These are phyloP conservation scores for Incumbomyces lentus DNA, from an alignment of 2,329 filamentous ascomycete species.

Conservation along the genomic window DNA sequence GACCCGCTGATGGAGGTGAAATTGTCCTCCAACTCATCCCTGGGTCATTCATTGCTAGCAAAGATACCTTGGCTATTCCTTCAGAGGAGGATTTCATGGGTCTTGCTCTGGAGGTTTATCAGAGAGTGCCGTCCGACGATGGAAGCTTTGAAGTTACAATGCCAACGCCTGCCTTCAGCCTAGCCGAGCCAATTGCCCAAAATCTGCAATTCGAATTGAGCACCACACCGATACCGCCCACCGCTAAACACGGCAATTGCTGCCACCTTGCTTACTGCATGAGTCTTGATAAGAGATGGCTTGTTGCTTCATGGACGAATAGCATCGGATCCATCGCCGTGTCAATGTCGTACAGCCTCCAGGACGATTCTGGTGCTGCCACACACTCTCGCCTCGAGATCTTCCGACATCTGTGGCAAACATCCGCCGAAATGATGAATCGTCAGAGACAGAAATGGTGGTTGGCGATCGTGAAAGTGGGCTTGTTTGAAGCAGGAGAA, in stretches of 20 bases:
- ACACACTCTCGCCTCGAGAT: constrained; percentile 37
- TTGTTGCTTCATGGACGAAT: constrained; percentile 51
- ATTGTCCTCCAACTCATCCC: constrained; percentile 50
- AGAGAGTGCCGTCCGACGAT: constrained; percentile 40
- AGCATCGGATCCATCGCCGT: constrained; percentile 44
- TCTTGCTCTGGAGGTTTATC: constrained; percentile 48
- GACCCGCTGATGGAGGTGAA: constrained; percentile 29
- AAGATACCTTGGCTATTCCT: constrained; percentile 42
- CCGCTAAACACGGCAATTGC: constrained; percentile 44
- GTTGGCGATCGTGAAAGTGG: constrained; percentile 44
- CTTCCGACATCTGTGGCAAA: constrained; percentile 47
- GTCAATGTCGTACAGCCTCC: constrained; percentile 39
- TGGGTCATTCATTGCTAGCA: constrained; percentile 42
- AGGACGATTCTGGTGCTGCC: constrained; percentile 23
- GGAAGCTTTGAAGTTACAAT: constrained; percentile 29
- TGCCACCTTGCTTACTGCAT: constrained; percentile 50
- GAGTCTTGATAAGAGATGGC: constrained; percentile 47
- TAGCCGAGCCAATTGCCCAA: constrained; percentile 44
- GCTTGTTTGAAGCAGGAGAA: constrained; percentile 42
- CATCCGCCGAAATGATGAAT: constrained; percentile 45
- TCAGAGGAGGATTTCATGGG: constrained; percentile 38
- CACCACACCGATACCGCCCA: constrained; percentile 42
- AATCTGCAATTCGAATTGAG: constrained; percentile 45
- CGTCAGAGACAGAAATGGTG: constrained; percentile 45
- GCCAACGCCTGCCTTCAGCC: constrained; percentile 43